Evolutionary conservation across 441 rosid species (phyloP).

Genomic region (Eruca vesicaria): DNA sequence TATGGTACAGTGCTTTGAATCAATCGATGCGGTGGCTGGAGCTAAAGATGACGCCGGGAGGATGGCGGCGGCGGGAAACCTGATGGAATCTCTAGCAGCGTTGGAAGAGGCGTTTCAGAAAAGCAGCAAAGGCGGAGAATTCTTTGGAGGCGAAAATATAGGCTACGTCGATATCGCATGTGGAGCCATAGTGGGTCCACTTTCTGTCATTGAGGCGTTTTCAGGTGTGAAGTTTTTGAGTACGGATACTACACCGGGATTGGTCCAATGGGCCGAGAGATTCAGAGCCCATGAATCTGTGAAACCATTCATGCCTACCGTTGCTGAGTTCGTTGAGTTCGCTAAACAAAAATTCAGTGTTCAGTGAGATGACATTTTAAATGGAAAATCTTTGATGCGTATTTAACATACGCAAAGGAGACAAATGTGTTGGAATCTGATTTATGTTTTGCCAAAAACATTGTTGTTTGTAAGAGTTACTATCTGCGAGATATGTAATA

Average conservation of each 20-base stretch:
- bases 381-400: not conserved
- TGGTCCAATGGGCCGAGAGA: slow-evolving; percentile 52
- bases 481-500: not conserved
- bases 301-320: slow-evolving; percentile 58
- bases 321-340: slow-evolving; percentile 53
- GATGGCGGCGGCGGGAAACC: slow-evolving; percentile 33
- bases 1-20: slow-evolving; percentile 3
- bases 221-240: slow-evolving; percentile 41
- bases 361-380: not conserved
- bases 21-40: slow-evolving; percentile 48
- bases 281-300: slow-evolving; percentile 59
- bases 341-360: slow-evolving; percentile 25
- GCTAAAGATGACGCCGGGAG: slow-evolving; percentile 43
- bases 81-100: slow-evolving; percentile 40
- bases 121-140: slow-evolving; percentile 56
- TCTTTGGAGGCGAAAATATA: slow-evolving; percentile 64
- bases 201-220: slow-evolving; percentile 43
- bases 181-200: slow-evolving; percentile 55
- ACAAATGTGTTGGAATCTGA: not conserved
- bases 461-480: not conserved
- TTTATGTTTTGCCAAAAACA: not conserved
- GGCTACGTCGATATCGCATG: slow-evolving; percentile 66
- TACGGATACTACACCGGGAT: slow-evolving; percentile 45
- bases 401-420: not conserved
- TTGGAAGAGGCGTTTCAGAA: slow-evolving; percentile 54